Evolutionary conservation across 2,329 filamentous ascomycete genomes (phyloP).

Genomic region (Cladosporium halotolerans): DNA sequence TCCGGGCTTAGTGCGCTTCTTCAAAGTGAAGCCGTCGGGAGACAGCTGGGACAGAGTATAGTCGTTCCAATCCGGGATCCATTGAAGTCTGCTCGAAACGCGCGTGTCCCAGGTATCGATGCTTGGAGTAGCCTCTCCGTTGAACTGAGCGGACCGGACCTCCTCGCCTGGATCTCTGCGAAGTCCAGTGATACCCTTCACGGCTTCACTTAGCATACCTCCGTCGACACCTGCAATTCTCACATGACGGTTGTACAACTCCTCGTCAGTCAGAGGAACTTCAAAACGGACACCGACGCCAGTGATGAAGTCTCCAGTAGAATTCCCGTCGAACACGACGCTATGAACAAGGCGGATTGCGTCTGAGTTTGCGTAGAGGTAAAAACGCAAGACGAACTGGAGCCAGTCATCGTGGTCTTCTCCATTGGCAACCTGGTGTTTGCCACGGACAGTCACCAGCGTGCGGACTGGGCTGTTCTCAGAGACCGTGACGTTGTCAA

Average conservation of each 20-base stretch:
- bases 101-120: constrained; percentile 43
- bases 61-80: constrained; percentile 55
- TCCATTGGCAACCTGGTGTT: constrained; percentile 29
- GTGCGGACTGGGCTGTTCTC: constrained; percentile 38
- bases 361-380: constrained; percentile 53
- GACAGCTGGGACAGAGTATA: constrained; percentile 54
- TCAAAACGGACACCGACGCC: constrained; percentile 51
- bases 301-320: constrained; percentile 46
- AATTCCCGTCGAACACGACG: constrained; percentile 49
- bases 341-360: constrained; percentile 51
- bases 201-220: constrained; percentile 52
- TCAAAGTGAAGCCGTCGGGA: constrained; percentile 54
- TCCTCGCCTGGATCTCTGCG: constrained; percentile 48
- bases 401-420: constrained; percentile 44
- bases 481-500: constrained; percentile 47
- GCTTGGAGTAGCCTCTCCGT: constrained; percentile 41
- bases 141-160: constrained; percentile 46
- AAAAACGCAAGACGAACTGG: constrained; percentile 52
- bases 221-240: constrained; percentile 51
- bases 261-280: constrained; percentile 48
- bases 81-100: constrained; percentile 45
- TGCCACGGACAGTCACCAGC: constrained; percentile 43
- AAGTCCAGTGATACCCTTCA: constrained; percentile 55
- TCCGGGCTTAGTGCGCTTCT: constrained; percentile 54
- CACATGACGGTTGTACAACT: constrained; percentile 54